phyloP scores from a whole-genome alignment of 805 yeast species.

The Crinitomyces ghanaensis region DNA sequence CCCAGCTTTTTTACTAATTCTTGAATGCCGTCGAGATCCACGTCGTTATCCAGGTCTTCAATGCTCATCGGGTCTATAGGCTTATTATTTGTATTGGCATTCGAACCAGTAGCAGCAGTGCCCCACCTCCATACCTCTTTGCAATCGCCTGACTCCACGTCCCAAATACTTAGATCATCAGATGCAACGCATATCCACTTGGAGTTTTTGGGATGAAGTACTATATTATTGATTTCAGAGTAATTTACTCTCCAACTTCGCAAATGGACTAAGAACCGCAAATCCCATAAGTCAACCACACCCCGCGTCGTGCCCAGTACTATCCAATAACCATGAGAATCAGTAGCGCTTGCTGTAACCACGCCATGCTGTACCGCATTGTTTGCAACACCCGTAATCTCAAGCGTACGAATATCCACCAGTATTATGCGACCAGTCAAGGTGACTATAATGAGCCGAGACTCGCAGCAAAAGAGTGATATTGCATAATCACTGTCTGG shows the following conservation, averaged over 20 bases:
- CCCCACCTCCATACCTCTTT: slow-evolving; percentile 30
- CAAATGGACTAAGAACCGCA: slow-evolving; percentile 50
- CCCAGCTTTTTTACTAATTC: slow-evolving; percentile 2
- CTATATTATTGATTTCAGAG: slow-evolving; percentile 38
- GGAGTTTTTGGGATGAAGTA: slow-evolving; percentile 37
- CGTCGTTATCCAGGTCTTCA: slow-evolving; percentile 6
- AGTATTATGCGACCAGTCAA: slow-evolving; percentile 39
- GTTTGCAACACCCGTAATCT: slow-evolving; percentile 30
- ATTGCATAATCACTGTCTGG: too few species aligned
- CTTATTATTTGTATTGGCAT: slow-evolving; percentile 3
- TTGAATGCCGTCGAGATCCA: not conserved
- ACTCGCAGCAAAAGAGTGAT: too few species aligned
- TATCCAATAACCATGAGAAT: slow-evolving; percentile 47
- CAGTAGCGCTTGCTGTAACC: slow-evolving; percentile 46
- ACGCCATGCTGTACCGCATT: slow-evolving; percentile 58
- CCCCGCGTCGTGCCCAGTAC: slow-evolving; percentile 70
- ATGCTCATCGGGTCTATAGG: slow-evolving; percentile 7
- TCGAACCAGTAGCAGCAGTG: slow-evolving; percentile 8
- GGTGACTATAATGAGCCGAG: too few species aligned
- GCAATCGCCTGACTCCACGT: slow-evolving; percentile 53
- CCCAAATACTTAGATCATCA: slow-evolving; percentile 70
- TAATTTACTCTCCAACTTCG: slow-evolving; percentile 49
- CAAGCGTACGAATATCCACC: slow-evolving; percentile 51
- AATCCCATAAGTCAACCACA: slow-evolving; percentile 68
- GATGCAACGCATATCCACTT: slow-evolving; percentile 50